A percentile compares a stretch with the other conserved stretches of the same genome.
phyloP scores from a whole-genome alignment of 1,139 yeast genomes.

The Saccharomyces pastorianus region DNA sequence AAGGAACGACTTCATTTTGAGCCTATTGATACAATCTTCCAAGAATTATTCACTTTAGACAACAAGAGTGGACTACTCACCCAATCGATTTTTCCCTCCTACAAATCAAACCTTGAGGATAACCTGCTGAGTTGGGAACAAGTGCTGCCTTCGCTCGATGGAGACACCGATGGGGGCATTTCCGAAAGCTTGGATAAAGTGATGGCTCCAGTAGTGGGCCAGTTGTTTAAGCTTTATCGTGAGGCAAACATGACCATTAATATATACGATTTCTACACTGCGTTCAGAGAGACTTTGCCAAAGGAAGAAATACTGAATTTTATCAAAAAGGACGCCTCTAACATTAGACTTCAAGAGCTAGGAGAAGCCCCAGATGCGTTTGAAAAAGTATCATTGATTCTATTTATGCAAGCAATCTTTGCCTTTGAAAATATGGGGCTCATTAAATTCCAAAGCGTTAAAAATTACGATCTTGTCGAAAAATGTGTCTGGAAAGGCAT shows the following conservation, averaged over 20 bases:
- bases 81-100: conserved; percentile 28
- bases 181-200: conserved; percentile 20
- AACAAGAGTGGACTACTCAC: conserved; percentile 28
- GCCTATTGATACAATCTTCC: conserved; percentile 28
- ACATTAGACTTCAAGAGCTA: conserved; percentile 21
- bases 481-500: conserved; percentile 55
- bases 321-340: conserved; percentile 26
- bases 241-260: conserved; percentile 74
- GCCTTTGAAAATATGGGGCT: conserved; percentile 50
- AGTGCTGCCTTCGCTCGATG: conserved; percentile 9
- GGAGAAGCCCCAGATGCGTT: conserved; percentile 35
- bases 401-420: conserved; percentile 50
- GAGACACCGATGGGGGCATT: conserved; percentile 3
- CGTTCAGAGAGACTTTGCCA: conserved; percentile 54
- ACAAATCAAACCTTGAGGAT: conserved; percentile 28
- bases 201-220: conserved; percentile 47
- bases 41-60: conserved; percentile 29
- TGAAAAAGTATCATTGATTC: conserved; percentile 44
- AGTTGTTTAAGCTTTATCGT: conserved; percentile 60
- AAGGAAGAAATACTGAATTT: conserved; percentile 34
- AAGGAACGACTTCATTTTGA: conserved; percentile 22
- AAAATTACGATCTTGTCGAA: conserved; percentile 47
- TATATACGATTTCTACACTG: conserved; percentile 66
- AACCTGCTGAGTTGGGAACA: conserved; percentile 28
- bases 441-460: conserved; percentile 39